Evolutionary conservation across 805 yeast species (phyloP).

Genomic region (Cyberlindnera japonica): DNA sequence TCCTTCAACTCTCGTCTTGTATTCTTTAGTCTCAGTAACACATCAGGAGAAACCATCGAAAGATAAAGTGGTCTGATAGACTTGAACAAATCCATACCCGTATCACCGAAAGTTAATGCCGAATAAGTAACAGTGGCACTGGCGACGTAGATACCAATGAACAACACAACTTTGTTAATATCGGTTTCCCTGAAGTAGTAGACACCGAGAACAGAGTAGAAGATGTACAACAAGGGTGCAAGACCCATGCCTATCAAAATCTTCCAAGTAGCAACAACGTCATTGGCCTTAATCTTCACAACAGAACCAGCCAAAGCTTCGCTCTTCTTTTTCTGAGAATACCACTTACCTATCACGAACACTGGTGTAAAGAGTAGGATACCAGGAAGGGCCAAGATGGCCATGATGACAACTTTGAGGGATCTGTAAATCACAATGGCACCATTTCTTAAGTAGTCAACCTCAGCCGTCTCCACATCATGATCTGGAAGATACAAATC

Average conservation of each 20-base stretch:
- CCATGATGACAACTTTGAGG: slow-evolving; percentile 50
- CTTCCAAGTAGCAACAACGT: slow-evolving; percentile 97
- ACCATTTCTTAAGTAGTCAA: slow-evolving; percentile 46
- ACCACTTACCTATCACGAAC: slow-evolving; percentile 69
- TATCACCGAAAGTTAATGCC: slow-evolving; percentile 90
- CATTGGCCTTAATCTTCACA: slow-evolving; percentile 88
- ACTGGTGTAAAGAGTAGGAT: slow-evolving; percentile 82
- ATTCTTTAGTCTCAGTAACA: slow-evolving; percentile 54
- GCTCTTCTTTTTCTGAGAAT: slow-evolving; percentile 68
- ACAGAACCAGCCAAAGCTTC: slow-evolving; percentile 82
- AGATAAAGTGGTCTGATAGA: slow-evolving; percentile 78
- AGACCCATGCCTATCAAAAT: slow-evolving; percentile 82
- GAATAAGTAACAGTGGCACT: slow-evolving; percentile 78
- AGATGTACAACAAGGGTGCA: slow-evolving; percentile 80
- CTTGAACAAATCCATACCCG: slow-evolving; percentile 84
- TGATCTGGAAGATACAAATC: slow-evolving; percentile 57
- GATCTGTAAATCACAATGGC: slow-evolving; percentile 56
- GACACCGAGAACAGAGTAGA: slow-evolving; percentile 66
- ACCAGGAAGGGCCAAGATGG: slow-evolving; percentile 82
- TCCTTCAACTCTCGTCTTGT: slow-evolving; percentile 60
- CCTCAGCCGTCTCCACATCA: slow-evolving; percentile 48
- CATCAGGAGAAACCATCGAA: slow-evolving; percentile 54
- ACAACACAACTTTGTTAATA: slow-evolving; percentile 29
- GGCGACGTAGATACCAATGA: slow-evolving; percentile 50
- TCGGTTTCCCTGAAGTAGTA: slow-evolving; percentile 32